Evolutionary conservation across 768 basidiomycete species (phyloP), one percentile per base, ranked within the genome.

Genomic region (Boletus subcaerulescens): DNA sequence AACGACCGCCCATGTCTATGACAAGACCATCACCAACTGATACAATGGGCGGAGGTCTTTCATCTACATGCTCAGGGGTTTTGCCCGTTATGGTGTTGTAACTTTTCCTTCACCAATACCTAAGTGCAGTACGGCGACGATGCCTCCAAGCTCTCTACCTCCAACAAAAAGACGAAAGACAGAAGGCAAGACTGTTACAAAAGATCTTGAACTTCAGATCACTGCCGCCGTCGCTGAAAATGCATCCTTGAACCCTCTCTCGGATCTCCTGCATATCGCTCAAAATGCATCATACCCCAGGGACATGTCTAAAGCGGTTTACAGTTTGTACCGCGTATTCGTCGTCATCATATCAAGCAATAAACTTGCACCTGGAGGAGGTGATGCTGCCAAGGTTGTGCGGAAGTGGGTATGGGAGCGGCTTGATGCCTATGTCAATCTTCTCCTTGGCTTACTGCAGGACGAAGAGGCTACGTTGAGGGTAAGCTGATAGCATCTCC

Each of bases 241-340:
- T 58, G 60, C 74, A 14, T 90, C 92, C 18, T 76, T 97, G 41
- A 98, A 97, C 64, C 74, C 80, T 29, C 71, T 97, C 20, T 82
- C 85, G 13, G 89, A 93, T 68, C 82, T 97, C 9, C 67, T 93
- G 50, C 74, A 81, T 15, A 69, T 91, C 31, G 76, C 85, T 1
- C 68, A 76, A 31, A 68, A 73, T 17, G 68, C 77, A 2, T 62
- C 74, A 40, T 78, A 83, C 39, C 74, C 89, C 0, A 77, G 78
- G 58, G 77, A 81, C 29, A 80, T 84, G 14, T 88, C 80, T 52
- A 93, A 89, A 66, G 85, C 82, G 2, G 79, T 93, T 17, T 96
- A 93, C 71, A 86, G 92, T 1, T 69, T 89, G 6, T 94, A 96
- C 68, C 75, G 94, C 38, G 76, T 87, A 13, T 93, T 92, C 65